phyloP scores from a whole-genome alignment of 2,329 filamentous ascomycete genomes.

The Monilinia polystroma region DNA sequence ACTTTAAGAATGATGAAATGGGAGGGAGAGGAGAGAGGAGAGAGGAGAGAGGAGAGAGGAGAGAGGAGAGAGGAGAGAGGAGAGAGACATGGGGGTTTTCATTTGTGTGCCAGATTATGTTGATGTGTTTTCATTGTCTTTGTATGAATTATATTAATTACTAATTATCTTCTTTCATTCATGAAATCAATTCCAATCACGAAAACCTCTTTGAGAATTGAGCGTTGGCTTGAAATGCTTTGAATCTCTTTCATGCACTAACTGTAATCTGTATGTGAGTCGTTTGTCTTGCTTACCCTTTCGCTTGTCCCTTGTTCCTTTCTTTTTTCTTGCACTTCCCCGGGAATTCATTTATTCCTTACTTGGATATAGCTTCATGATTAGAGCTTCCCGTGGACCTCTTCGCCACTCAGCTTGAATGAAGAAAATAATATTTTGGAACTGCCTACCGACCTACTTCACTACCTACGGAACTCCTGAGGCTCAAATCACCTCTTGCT shows the following conservation, averaged over 20 bases:
- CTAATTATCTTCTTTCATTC: too few species aligned
- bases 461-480: too few species aligned
- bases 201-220: background rate
- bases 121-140: background rate
- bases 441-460: too few species aligned
- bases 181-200: background rate
- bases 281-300: background rate
- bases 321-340: background rate
- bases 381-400: background rate
- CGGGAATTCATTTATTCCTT: background rate
- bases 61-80: too few species aligned
- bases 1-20: background rate
- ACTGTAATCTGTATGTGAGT: too few species aligned
- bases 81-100: background rate
- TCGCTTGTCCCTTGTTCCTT: background rate
- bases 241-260: too few species aligned
- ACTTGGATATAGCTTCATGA: slow-evolving; percentile 1
- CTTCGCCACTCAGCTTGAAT: background rate
- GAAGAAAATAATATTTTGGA: background rate
- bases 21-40: too few species aligned
- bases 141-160: background rate
- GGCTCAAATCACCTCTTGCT: too few species aligned
- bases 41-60: too few species aligned
- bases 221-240: too few species aligned
- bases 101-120: background rate